Percentiles rank a stretch among this genome's conserved stretches.
Conservation (phyloP, 805 yeast genomes). For the Candida boleticola region DNA sequence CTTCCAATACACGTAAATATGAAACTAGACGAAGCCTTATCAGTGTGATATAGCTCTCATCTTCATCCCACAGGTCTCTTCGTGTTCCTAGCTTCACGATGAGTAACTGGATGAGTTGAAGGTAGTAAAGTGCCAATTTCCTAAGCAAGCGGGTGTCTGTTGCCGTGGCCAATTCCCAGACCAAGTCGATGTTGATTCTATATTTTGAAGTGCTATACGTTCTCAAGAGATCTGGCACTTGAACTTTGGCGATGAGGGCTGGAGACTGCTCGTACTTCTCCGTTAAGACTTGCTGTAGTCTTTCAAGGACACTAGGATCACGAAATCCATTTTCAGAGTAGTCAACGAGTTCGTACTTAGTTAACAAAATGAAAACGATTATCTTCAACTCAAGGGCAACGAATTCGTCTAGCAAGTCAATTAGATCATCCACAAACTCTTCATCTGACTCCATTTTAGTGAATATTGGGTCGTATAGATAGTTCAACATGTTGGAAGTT, state of each 20-base stretch:
- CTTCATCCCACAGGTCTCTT: no score
- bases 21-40: background rate
- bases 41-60: no score
- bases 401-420: background rate
- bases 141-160: background rate
- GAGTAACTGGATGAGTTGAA: background rate
- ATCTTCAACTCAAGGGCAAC: background rate
- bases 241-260: no score
- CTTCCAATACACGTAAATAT: background rate
- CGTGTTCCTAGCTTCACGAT: background rate
- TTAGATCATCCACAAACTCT: no score
- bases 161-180: background rate
- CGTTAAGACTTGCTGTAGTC: no score
- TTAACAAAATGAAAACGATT: background rate
- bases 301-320: no score
- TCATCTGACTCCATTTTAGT: background rate
- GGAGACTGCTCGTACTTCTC: no score
- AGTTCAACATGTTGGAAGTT: background rate
- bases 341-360: background rate
- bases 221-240: no score
- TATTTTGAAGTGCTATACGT: no score
- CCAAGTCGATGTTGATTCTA: background rate
- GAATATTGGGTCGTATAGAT: background rate
- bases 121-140: background rate
- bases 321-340: no score